These are phyloP conservation scores for Aspergillus coremiiformis DNA, from an alignment of 495 filamentous ascomycete species.

Conservation along the genomic window DNA sequence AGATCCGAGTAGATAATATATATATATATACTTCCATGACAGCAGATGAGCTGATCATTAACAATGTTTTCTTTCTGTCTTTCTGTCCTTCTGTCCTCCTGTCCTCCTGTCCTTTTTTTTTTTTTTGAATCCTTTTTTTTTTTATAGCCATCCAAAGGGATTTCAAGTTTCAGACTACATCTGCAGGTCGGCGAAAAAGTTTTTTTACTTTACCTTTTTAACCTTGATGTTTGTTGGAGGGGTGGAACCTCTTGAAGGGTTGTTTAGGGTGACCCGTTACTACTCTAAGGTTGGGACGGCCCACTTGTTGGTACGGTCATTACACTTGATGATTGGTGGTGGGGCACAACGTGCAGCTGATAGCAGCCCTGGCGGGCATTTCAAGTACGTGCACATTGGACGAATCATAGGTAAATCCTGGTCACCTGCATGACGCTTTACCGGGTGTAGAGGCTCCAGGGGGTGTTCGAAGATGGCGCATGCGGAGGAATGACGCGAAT, in stretches of 20 bases:
- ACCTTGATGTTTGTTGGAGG: not conserved
- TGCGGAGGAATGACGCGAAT: constrained; percentile 2
- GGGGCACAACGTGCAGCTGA: constrained; percentile 20
- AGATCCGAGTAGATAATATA: not conserved
- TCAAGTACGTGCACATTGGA: constrained; percentile 11
- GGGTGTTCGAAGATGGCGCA: constrained; percentile 7
- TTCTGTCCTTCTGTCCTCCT: no score
- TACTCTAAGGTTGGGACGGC: not conserved
- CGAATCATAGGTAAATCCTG: constrained; percentile 13
- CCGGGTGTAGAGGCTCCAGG: constrained; percentile 10
- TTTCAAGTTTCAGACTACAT: not conserved
- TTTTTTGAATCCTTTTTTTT: no score
- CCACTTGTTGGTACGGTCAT: constrained; percentile 1
- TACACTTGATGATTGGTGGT: constrained; percentile 14
- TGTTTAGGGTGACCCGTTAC: constrained; percentile 8
- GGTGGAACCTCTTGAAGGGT: not conserved
- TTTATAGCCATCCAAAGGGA: not conserved
- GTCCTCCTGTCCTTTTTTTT: no score
- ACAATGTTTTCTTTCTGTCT: not conserved
- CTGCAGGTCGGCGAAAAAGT: constrained; percentile 4
- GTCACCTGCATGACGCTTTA: constrained; percentile 21
- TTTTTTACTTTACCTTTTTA: constrained; percentile 6
- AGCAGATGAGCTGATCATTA: constrained; percentile 2
- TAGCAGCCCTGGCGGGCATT: constrained; percentile 16
- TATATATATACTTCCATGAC: not conserved